Evolutionary conservation across 305 asterid genomes (phyloP), one percentile per base, ranked within the genome.

Genomic region (Fraxinus nigra): DNA sequence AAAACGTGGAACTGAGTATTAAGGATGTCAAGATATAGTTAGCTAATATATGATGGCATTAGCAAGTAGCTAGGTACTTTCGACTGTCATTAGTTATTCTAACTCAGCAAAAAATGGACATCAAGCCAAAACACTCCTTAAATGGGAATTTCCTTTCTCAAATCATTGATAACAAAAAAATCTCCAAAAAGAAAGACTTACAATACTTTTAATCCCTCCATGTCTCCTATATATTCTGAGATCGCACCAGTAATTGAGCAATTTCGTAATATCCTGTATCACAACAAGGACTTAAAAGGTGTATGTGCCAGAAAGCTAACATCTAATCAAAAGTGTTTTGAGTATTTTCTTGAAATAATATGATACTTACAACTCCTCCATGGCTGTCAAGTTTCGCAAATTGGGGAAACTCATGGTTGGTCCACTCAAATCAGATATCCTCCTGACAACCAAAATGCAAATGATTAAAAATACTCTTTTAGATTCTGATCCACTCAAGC

Each of bases 201-300:
- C 99, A 94, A 76, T 78, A 85, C 81, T 80, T 79, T 82, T 79
- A 95, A 81, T 0, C 0, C 0, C 46, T 1, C 37, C 89, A 89
- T 69, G 73, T 2, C 78, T 80, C 88, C 88, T 10, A 95, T 7
- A 86, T 87, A 84, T 10, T 59, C 76, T 2, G 98, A 97, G 76
- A 95, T 94, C 6, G 59, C 24, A 83, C 90, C 98, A 61, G 4
- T 30, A 86, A 95, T 89, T 11, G 94, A 94, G 85, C 98, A 95
- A 88, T 94, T 95, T 82, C 93, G 91, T 81, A 94, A 77, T 80
- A 87, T 67, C 86, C 98, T 94, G 94, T 91, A 88, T 40, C 86
- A 85, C 26, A 59, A 78, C 20, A 79, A 61, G 28, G 65, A 75
- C 79, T 72, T 72, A 82, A 16, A 9, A 67, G 8, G 61, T 82